phyloP scores from a whole-genome alignment of 2,329 filamentous ascomycete species.

The Calonectria montana region DNA sequence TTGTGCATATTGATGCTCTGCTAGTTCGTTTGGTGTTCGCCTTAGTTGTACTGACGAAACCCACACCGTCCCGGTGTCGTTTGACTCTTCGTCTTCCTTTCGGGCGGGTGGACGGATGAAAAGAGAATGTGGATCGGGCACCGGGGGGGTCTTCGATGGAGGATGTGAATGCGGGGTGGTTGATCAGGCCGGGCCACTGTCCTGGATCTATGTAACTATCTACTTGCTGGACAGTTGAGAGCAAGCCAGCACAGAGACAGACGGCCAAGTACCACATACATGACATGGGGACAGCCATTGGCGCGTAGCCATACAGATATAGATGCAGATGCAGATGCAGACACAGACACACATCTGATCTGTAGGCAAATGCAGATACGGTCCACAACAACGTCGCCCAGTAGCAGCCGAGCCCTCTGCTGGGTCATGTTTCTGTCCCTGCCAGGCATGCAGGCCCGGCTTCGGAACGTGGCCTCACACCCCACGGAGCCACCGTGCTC shows the following conservation, averaged over 20 bases:
- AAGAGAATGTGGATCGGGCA: conserved; percentile 9
- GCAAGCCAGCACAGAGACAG: conserved; percentile 22
- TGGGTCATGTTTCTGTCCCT: conserved; percentile 2
- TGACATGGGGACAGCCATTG: background rate
- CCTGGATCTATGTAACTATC: background rate
- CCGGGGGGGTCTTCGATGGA: background rate
- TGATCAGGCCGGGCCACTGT: background rate
- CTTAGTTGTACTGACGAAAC: conserved; percentile 9
- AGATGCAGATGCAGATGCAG: background rate
- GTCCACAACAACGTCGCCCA: conserved; percentile 6
- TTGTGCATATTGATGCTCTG: conserved; percentile 17
- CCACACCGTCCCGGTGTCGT: background rate
- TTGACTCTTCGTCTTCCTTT: background rate
- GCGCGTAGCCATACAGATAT: background rate
- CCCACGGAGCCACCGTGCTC: background rate
- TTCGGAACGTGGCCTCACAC: conserved; percentile 25
- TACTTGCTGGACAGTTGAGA: background rate
- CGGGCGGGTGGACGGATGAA: background rate
- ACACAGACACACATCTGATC: background rate
- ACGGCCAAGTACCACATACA: background rate
- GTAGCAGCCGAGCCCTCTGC: background rate
- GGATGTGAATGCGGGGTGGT: conserved; percentile 15
- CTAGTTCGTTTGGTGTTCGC: conserved; percentile 18
- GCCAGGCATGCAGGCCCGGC: conserved; percentile 14
- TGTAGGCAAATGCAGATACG: background rate